A percentile compares a stretch with the other conserved stretches of the same genome.
phyloP scores from a whole-genome alignment of 805 yeast genomes.

The Candida schatavii region DNA sequence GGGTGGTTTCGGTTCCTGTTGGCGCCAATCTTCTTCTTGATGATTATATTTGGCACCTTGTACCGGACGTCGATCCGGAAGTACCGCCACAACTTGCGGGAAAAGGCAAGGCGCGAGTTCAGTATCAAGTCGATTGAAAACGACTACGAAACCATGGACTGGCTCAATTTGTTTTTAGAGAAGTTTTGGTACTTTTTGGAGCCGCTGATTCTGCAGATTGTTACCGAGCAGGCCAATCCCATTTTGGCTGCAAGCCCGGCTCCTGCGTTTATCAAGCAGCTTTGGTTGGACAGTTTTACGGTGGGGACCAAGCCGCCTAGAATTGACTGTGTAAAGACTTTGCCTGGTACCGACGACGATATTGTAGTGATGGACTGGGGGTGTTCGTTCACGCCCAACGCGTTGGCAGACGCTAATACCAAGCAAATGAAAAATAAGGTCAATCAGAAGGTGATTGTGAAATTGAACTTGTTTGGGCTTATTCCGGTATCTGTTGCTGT shows the following conservation, averaged over 20 bases:
- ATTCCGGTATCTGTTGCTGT: constrained; percentile 70
- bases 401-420: constrained; percentile 75
- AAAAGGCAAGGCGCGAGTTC: constrained; percentile 81
- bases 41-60: constrained; percentile 58
- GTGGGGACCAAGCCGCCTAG: constrained; percentile 96
- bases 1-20: constrained; percentile 77
- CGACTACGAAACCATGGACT: constrained; percentile 92
- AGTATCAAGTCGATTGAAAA: constrained; percentile 77
- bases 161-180: constrained; percentile 86
- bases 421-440: constrained; percentile 83
- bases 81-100: constrained; percentile 71
- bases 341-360: constrained; percentile 86
- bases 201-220: constrained; percentile 83
- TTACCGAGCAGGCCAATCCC: constrained; percentile 82
- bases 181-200: constrained; percentile 92
- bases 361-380: constrained; percentile 98
- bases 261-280: constrained; percentile 78
- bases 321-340: constrained; percentile 83
- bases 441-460: constrained; percentile 76
- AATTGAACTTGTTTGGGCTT: constrained; percentile 79
- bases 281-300: constrained; percentile 87
- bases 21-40: constrained; percentile 77
- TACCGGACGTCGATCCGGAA: constrained; percentile 84
- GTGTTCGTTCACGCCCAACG: constrained; percentile 89
- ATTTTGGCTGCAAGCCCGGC: constrained; percentile 71